Conservation (phyloP, 306 rosid species). For the Begonia fuchsioides region DNA sequence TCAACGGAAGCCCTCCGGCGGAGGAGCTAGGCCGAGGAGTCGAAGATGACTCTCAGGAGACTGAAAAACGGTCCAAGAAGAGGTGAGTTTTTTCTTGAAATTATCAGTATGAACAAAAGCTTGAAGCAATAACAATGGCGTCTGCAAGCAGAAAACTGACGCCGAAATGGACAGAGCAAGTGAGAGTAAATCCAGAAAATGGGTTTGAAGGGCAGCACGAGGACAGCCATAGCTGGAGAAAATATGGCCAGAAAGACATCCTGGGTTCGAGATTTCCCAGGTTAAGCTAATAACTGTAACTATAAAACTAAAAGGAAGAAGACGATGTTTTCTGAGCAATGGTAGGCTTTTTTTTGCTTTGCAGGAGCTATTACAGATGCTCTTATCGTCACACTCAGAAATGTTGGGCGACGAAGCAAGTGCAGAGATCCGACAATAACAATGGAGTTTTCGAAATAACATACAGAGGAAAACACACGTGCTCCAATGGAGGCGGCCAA, state of each 20-base stretch:
- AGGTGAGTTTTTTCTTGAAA: slow-evolving; percentile 25
- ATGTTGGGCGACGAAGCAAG: slow-evolving; percentile 79
- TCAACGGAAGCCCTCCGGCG: slow-evolving; percentile 30
- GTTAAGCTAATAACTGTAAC: slow-evolving; percentile 15
- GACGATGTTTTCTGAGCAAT: too few relatives aligned
- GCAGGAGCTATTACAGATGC: slow-evolving; percentile 81
- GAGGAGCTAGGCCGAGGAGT: slow-evolving; percentile 29
- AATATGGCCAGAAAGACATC: slow-evolving; percentile 82
- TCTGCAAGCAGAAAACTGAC: slow-evolving; percentile 34
- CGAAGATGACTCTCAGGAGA: slow-evolving; percentile 15
- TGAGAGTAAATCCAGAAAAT: slow-evolving; percentile 33
- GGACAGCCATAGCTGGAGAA: slow-evolving; percentile 87
- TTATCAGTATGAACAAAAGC: too few relatives aligned
- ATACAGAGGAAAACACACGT: slow-evolving; percentile 56
- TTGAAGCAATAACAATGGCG: too few relatives aligned
- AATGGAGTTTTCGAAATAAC: slow-evolving; percentile 28
- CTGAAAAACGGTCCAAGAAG: slow-evolving; percentile 42
- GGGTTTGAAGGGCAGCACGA: slow-evolving; percentile 27
- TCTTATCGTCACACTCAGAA: slow-evolving; percentile 47
- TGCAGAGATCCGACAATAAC: slow-evolving; percentile 59
- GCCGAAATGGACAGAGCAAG: slow-evolving; percentile 38
- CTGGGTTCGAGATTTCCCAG: slow-evolving; percentile 74
- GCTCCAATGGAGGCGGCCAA: slow-evolving; percentile 27
- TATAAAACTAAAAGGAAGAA: background rate
- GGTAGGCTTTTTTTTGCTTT: slow-evolving; percentile 1